Evolutionary conservation across 441 rosid genomes (phyloP).

Genomic region (Pelargonium myrrhifolium): DNA sequence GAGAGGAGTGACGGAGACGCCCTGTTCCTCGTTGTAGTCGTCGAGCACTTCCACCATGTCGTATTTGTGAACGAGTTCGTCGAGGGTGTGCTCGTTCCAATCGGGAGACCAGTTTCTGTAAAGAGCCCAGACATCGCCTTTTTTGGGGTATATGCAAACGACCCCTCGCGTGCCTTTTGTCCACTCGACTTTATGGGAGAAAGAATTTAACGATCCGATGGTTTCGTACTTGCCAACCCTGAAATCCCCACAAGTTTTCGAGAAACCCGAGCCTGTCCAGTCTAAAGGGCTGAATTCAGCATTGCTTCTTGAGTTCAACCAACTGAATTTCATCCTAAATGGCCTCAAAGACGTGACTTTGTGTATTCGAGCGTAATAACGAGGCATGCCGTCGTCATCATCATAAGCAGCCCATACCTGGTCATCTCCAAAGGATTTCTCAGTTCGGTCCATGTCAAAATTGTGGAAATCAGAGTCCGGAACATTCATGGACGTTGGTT

Average conservation of each 20-base stretch:
- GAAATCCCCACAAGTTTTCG: slow-evolving; percentile 87
- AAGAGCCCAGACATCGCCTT: slow-evolving; percentile 89
- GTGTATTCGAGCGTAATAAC: slow-evolving; percentile 81
- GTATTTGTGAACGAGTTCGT: slow-evolving; percentile 61
- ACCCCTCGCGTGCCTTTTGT: slow-evolving; percentile 64
- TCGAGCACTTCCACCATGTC: slow-evolving; percentile 94
- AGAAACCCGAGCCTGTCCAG: slow-evolving; percentile 80
- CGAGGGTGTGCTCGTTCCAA: slow-evolving; percentile 62
- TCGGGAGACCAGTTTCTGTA: slow-evolving; percentile 84
- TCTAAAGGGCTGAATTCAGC: slow-evolving; percentile 56
- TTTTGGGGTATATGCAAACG: slow-evolving; percentile 57
- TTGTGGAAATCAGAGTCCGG: slow-evolving; percentile 74
- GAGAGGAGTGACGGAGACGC: slow-evolving; percentile 49
- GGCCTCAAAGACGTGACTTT: slow-evolving; percentile 65
- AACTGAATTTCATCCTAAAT: slow-evolving; percentile 73
- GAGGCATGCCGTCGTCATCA: slow-evolving; percentile 86
- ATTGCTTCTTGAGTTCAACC: slow-evolving; percentile 77
- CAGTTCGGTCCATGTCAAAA: slow-evolving; percentile 72
- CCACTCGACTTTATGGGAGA: slow-evolving; percentile 79
- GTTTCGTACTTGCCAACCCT: slow-evolving; percentile 55
- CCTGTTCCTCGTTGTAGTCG: slow-evolving; percentile 52
- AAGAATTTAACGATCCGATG: slow-evolving; percentile 48
- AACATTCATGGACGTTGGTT: slow-evolving; percentile 42
- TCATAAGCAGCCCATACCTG: slow-evolving; percentile 98
- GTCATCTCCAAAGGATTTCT: slow-evolving; percentile 55